phyloP scores from a whole-genome alignment of 345 rosid genomes.

The Eucalyptus lansdowneana region DNA sequence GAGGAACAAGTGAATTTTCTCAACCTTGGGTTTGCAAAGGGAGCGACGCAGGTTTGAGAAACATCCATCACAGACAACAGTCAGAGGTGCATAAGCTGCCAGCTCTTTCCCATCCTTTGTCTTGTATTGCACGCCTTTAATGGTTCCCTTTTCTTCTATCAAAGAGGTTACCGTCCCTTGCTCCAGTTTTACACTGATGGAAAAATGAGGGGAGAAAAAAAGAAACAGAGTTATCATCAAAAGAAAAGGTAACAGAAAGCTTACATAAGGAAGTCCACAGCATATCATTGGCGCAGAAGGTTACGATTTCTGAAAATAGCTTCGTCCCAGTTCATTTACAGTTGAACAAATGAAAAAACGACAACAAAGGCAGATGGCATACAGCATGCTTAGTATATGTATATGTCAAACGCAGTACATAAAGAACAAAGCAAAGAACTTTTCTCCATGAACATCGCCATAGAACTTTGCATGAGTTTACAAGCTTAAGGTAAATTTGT shows the following conservation, averaged over 20 bases:
- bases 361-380: background rate
- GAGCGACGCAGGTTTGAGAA: conserved; percentile 77
- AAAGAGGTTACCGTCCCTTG: conserved; percentile 74
- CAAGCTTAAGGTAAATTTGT: background rate
- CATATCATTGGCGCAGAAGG: background rate
- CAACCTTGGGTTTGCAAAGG: conserved; percentile 60
- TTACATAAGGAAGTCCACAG: background rate
- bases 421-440: background rate
- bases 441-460: background rate
- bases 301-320: background rate
- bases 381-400: background rate
- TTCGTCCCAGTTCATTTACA: background rate
- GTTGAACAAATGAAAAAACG: background rate
- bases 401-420: background rate
- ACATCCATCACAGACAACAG: conserved; percentile 75
- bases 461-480: background rate
- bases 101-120: conserved; percentile 43
- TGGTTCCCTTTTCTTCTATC: conserved; percentile 48
- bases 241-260: background rate
- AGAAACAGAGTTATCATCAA: background rate
- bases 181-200: conserved; percentile 43
- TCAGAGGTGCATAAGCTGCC: conserved; percentile 49
- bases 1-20: background rate
- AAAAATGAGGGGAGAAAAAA: background rate
- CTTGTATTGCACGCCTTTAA: conserved; percentile 70